A percentile compares a stretch with the other conserved stretches of the same genome.
phyloP scores from a whole-genome alignment of 2,329 filamentous ascomycete genomes.

The Ceratocystis ficicola region DNA sequence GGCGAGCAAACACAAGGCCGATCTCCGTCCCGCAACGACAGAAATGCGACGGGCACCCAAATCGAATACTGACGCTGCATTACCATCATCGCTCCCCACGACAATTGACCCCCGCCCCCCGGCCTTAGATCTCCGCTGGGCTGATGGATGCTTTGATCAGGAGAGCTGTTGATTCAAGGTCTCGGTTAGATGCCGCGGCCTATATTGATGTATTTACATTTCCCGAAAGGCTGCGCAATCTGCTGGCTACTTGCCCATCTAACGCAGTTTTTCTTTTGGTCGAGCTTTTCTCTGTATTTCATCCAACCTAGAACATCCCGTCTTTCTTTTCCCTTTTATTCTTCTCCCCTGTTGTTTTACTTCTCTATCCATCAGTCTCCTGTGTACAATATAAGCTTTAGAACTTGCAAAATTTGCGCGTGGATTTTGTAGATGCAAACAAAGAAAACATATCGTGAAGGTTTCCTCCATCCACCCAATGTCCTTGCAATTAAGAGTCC shows the following conservation, averaged over 20 bases:
- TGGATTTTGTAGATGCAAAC: constrained; percentile 3
- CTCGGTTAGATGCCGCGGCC: no score
- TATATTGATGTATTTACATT: no score
- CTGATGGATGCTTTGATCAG: neutral
- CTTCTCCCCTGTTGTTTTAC: constrained; percentile 19
- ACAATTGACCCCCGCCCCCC: neutral
- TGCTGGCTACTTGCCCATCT: neutral
- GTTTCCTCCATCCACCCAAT: no score
- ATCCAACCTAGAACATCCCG: neutral
- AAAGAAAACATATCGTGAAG: neutral
- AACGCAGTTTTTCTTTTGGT: neutral
- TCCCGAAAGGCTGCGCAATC: neutral
- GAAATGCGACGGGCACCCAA: neutral
- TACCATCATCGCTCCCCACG: neutral
- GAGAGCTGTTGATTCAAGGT: neutral
- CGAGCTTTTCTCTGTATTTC: neutral
- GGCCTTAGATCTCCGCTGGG: neutral
- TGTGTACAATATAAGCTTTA: constrained; percentile 23
- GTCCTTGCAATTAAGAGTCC: neutral
- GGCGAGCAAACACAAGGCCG: neutral
- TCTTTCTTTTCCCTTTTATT: neutral
- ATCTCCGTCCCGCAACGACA: neutral
- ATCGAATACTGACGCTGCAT: neutral
- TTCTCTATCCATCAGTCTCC: constrained; percentile 14
- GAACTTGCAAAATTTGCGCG: constrained; percentile 18